Evolutionary conservation across 169 alveolate genomes (phyloP).

Genomic region (Eimeria maxima): DNA sequence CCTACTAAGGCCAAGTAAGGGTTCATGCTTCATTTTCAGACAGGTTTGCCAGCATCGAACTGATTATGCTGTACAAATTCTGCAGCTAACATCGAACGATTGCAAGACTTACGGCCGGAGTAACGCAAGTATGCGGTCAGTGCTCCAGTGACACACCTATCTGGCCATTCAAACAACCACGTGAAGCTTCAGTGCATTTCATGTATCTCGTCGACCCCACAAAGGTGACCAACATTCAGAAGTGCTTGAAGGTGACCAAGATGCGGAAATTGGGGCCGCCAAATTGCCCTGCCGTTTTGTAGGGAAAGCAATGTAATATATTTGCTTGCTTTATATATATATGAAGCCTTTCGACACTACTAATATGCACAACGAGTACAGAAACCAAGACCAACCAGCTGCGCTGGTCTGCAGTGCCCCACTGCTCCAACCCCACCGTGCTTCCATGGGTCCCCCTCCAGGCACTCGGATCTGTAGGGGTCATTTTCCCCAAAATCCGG

Average conservation of each 20-base stretch:
- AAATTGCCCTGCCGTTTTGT: neutral
- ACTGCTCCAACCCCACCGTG: slow-evolving; percentile 75
- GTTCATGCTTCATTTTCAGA: too few species aligned
- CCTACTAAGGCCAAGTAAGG: too few species aligned
- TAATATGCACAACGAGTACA: neutral
- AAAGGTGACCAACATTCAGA: neutral
- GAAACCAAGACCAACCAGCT: neutral
- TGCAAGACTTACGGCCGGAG: neutral
- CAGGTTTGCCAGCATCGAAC: too few species aligned
- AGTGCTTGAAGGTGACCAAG: neutral
- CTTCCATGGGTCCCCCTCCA: neutral
- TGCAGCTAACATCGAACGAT: too few species aligned
- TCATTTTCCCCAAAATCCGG: neutral
- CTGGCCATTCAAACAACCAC: neutral
- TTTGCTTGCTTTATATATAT: neutral
- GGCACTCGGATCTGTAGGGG: neutral
- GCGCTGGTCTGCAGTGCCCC: slow-evolving; percentile 58
- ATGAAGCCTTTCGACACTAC: neutral
- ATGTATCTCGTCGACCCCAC: neutral
- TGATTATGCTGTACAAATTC: too few species aligned
- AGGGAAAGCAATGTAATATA: neutral
- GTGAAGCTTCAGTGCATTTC: neutral
- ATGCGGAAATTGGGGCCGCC: neutral
- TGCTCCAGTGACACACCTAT: neutral
- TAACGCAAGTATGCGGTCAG: neutral